Percentiles rank a stretch among this genome's conserved stretches.
Evolutionary conservation across 2,329 filamentous ascomycete genomes (phyloP).

Genomic region (Fusarium sp.): DNA sequence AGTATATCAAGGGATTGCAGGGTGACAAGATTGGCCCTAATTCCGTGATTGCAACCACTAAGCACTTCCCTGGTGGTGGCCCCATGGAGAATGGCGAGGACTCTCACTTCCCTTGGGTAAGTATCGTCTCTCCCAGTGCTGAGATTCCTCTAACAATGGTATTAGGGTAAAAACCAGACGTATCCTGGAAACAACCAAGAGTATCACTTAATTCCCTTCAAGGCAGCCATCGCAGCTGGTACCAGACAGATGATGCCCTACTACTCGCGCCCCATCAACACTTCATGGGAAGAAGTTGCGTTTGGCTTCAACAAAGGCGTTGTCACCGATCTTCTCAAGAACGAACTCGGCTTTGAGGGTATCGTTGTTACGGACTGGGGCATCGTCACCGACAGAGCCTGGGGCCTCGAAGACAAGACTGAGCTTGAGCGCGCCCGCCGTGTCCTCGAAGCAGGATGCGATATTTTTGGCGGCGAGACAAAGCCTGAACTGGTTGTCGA

Average conservation of each 20-base stretch:
- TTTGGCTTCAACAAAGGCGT: conserved; percentile 68
- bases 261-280: conserved; percentile 64
- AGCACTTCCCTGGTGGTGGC: conserved; percentile 69
- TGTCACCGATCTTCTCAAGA: conserved; percentile 64
- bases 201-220: conserved; percentile 66
- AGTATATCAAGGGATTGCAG: conserved; percentile 65
- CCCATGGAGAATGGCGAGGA: conserved; percentile 66
- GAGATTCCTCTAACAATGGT: conserved; percentile 42
- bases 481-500: conserved; percentile 64
- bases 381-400: conserved; percentile 66
- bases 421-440: conserved; percentile 52
- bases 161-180: conserved; percentile 64
- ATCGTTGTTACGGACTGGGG: conserved; percentile 70
- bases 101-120: conserved; percentile 62
- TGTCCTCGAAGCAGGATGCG: conserved; percentile 66
- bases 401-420: conserved; percentile 64
- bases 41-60: conserved; percentile 65
- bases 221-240: conserved; percentile 64
- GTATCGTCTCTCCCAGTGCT: accelerated
- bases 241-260: conserved; percentile 68
- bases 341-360: conserved; percentile 65
- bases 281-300: conserved; percentile 62
- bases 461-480: conserved; percentile 67
- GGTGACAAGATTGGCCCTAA: conserved; percentile 59
- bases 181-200: conserved; percentile 67